Percentiles rank a stretch among this genome's conserved stretches.
phyloP scores from a whole-genome alignment of 805 yeast genomes.

The Jamesozyma piceae region DNA sequence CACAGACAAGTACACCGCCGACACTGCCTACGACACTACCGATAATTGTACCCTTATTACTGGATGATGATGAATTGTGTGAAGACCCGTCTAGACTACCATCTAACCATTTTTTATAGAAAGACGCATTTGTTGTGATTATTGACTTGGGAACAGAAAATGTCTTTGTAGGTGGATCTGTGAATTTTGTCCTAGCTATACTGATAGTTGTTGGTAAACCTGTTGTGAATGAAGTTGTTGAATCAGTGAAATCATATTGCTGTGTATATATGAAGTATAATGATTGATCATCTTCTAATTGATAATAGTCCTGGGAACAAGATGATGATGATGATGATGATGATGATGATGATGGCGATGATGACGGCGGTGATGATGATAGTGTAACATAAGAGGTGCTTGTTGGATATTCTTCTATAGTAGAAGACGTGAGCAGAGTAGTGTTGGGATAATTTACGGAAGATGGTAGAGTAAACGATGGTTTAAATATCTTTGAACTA shows the following conservation, averaged over 20 bases:
- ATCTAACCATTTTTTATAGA: constrained; percentile 19
- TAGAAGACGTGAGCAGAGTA: too few species aligned
- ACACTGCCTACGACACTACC: constrained; percentile 28
- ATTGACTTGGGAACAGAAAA: constrained; percentile 16
- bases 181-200: constrained; percentile 9
- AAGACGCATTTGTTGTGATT: constrained; percentile 17
- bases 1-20: constrained; percentile 19
- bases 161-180: constrained; percentile 7
- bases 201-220: constrained; percentile 13
- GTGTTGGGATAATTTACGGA: too few species aligned
- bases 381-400: not conserved
- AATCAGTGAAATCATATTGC: constrained; percentile 14
- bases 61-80: not conserved
- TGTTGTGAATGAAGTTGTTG: constrained; percentile 14
- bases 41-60: constrained; percentile 11
- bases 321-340: not conserved
- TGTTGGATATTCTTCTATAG: too few species aligned
- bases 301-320: not conserved
- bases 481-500: too few species aligned
- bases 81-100: constrained; percentile 10
- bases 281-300: not conserved
- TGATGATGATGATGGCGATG: constrained; percentile 1
- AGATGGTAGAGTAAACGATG: too few species aligned
- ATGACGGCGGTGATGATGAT: not conserved
- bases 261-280: constrained; percentile 12